Conservation (phyloP, 371 early-diverging fungal species). For the Mucor saturninus region DNA sequence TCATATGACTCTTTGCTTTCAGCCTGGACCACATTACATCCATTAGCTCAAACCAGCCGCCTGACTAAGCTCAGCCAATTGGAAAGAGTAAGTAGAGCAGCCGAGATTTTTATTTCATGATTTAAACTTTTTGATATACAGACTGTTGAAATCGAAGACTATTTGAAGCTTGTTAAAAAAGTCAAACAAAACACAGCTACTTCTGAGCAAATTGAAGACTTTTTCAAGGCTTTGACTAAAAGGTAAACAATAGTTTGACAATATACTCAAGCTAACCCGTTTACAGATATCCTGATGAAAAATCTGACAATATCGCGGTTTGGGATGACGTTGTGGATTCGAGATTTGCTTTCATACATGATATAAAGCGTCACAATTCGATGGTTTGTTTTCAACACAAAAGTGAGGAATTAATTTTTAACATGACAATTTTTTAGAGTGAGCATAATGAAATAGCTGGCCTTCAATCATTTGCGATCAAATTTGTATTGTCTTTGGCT, state of each 20-base stretch:
- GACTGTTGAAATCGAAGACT: slow-evolving; percentile 71
- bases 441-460: not conserved
- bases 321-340: slow-evolving; percentile 58
- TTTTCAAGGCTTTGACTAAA: slow-evolving; percentile 16
- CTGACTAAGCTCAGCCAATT: slow-evolving; percentile 48
- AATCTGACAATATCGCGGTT: slow-evolving; percentile 48
- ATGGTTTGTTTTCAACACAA: not conserved
- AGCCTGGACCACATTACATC: slow-evolving; percentile 60
- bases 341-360: slow-evolving; percentile 40
- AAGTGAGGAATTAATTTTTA: not conserved
- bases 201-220: slow-evolving; percentile 13
- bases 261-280: not conserved
- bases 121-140: slow-evolving; percentile 16
- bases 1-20: slow-evolving; percentile 60
- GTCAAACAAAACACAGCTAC: slow-evolving; percentile 24
- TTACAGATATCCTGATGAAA: slow-evolving; percentile 40
- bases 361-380: slow-evolving; percentile 9
- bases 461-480: not conserved
- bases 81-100: slow-evolving; percentile 53
- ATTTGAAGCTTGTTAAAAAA: slow-evolving; percentile 45
- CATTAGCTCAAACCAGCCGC: slow-evolving; percentile 56
- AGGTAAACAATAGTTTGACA: slow-evolving; percentile 17
- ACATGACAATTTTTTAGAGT: not conserved
- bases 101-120: not conserved
- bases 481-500: not conserved